These are phyloP conservation scores for Avicennia marina DNA, from an alignment of 257 asterid genomes.

Conservation along the genomic window DNA sequence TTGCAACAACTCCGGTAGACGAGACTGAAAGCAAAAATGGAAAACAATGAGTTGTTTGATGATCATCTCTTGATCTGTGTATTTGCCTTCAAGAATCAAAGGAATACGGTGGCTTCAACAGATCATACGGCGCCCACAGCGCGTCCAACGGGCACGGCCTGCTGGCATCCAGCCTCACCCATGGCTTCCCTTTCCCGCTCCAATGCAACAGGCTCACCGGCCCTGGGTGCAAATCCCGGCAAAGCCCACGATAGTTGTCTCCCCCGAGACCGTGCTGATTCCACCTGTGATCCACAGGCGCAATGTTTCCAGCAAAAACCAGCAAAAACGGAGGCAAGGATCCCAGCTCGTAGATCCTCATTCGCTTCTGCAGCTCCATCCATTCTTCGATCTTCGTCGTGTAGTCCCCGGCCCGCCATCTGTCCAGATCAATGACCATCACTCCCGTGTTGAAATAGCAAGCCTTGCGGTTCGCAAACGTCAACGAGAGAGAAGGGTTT, in stretches of 20 bases:
- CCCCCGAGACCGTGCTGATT: slow-evolving; percentile 95
- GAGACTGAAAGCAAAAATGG: too few relatives aligned
- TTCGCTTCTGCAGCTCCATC: slow-evolving; percentile 90
- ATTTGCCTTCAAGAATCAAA: slow-evolving; percentile 59
- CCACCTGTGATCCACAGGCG: slow-evolving; percentile 83
- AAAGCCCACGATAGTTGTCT: slow-evolving; percentile 81
- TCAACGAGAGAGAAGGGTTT: slow-evolving; percentile 68
- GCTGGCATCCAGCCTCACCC: slow-evolving; percentile 84
- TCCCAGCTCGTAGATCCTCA: slow-evolving; percentile 80
- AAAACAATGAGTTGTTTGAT: too few relatives aligned
- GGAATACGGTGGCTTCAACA: slow-evolving; percentile 63
- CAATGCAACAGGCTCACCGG: slow-evolving; percentile 88
- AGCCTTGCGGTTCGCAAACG: slow-evolving; percentile 61
- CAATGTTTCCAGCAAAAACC: slow-evolving; percentile 84
- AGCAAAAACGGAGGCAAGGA: slow-evolving; percentile 86
- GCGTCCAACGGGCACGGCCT: slow-evolving; percentile 92
- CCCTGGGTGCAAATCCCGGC: slow-evolving; percentile 90
- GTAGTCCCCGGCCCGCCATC: slow-evolving; percentile 78
- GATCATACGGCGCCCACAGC: slow-evolving; percentile 95
- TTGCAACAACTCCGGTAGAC: too few relatives aligned
- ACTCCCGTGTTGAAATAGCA: slow-evolving; percentile 97
- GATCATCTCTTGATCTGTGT: too few relatives aligned
- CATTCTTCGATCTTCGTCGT: slow-evolving; percentile 79
- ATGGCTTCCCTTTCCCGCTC: slow-evolving; percentile 99
- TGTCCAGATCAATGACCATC: slow-evolving; percentile 78